These are phyloP conservation scores for Thraustochytrium sp. DNA, from an alignment of 352 stramenopile genomes.

Conservation along the genomic window DNA sequence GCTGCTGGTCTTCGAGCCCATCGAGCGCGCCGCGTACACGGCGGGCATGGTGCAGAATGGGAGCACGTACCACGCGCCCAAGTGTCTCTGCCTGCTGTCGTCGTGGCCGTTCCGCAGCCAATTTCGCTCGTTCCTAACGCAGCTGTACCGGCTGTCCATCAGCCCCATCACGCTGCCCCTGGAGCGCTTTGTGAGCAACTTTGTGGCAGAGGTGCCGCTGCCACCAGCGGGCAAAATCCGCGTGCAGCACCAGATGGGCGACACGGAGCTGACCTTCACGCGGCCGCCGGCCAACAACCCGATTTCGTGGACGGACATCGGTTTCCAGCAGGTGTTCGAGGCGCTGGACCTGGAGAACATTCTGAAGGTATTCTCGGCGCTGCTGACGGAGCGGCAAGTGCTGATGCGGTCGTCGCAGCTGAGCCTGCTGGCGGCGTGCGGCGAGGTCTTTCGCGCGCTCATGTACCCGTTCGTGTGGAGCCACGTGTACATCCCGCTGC, in stretches of 20 bases:
- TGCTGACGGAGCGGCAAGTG: conserved; percentile 52
- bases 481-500: conserved; percentile 66
- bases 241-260: conserved; percentile 52
- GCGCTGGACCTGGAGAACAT: conserved; percentile 54
- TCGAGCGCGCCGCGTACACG: conserved; percentile 40
- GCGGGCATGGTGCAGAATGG: neutral
- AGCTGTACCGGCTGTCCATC: conserved; percentile 52
- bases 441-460: conserved; percentile 56
- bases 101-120: conserved; percentile 51
- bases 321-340: conserved; percentile 54
- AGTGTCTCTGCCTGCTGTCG: conserved; percentile 54
- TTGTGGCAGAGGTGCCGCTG: conserved; percentile 52
- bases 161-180: conserved; percentile 43
- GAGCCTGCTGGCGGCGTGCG: conserved; percentile 49
- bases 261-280: conserved; percentile 49
- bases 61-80: conserved; percentile 42
- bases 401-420: conserved; percentile 53
- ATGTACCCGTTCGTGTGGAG: conserved; percentile 65
- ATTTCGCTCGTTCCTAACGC: conserved; percentile 53
- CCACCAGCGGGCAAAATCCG: conserved; percentile 48
- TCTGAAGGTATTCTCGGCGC: conserved; percentile 48
- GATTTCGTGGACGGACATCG: conserved; percentile 49
- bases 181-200: conserved; percentile 53
- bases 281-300: conserved; percentile 54
- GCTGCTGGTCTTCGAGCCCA: conserved; percentile 51